phyloP scores from a whole-genome alignment of 2,329 filamentous ascomycete species.

The Curvularia eragrostidis region DNA sequence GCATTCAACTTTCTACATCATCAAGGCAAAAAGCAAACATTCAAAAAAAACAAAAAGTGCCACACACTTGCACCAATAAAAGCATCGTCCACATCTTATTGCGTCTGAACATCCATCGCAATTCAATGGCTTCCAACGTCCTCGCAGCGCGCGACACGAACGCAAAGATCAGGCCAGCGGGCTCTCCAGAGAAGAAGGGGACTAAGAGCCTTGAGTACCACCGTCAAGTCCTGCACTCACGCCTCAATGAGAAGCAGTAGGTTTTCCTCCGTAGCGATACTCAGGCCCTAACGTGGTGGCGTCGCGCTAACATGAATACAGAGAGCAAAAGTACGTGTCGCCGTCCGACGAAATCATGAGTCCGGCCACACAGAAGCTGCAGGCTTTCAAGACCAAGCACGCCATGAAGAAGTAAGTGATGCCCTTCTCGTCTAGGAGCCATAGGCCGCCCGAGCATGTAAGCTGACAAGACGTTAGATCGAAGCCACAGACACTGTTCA shows the following conservation, averaged over 20 bases:
- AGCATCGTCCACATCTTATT: constrained; percentile 1
- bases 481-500: constrained; percentile 52
- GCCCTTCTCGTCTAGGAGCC: not conserved
- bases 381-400: constrained; percentile 79
- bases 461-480: constrained; percentile 36
- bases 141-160: constrained; percentile 73
- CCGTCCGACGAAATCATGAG: constrained; percentile 91
- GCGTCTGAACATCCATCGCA: not conserved
- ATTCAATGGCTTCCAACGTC: constrained; percentile 64
- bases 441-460: not conserved
- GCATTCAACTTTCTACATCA: too few species aligned
- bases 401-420: constrained; percentile 69
- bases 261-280: constrained; percentile 35
- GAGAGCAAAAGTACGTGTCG: constrained; percentile 71
- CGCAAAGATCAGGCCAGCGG: constrained; percentile 47
- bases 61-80: not conserved
- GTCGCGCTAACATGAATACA: constrained; percentile 33
- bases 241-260: constrained; percentile 72
- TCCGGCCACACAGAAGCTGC: constrained; percentile 83
- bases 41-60: not conserved
- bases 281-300: not conserved
- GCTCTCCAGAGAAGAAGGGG: constrained; percentile 40
- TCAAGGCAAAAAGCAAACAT: not conserved
- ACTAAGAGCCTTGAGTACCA: constrained; percentile 71
- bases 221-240: constrained; percentile 74